Conservation (phyloP, 768 basidiomycete genomes). For the Boletus rubescentipes region DNA sequence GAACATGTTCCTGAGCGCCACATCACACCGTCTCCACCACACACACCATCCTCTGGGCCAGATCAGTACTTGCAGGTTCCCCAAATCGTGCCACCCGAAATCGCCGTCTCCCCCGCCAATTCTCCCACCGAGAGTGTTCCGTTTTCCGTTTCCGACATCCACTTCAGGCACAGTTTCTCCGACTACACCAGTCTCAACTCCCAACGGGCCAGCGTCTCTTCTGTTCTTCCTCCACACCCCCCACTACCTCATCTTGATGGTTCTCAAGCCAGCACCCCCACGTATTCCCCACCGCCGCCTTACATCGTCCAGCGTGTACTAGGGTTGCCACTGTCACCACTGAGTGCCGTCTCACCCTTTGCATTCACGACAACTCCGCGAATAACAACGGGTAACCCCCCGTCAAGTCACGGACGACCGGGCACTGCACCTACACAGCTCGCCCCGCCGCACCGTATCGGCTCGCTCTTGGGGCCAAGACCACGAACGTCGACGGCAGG, state of each 20-base stretch:
- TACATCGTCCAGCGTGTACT: constrained; percentile 35
- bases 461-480: constrained; percentile 31
- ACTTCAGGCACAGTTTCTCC: constrained; percentile 44
- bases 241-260: constrained; percentile 33
- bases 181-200: constrained; percentile 32
- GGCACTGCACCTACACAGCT: constrained; percentile 6
- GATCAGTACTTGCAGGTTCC: constrained; percentile 31
- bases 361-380: not conserved
- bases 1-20: constrained; percentile 16
- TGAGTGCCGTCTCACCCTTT: constrained; percentile 12
- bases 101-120: constrained; percentile 30
- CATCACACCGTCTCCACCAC: constrained; percentile 19
- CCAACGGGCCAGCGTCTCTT: constrained; percentile 33
- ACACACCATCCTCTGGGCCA: constrained; percentile 4
- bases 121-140: constrained; percentile 61
- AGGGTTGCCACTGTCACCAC: constrained; percentile 25
- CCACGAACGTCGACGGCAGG: constrained; percentile 24
- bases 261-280: constrained; percentile 17
- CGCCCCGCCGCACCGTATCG: constrained; percentile 10
- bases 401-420: not conserved
- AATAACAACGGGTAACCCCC: not conserved
- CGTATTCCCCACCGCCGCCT: constrained; percentile 23
- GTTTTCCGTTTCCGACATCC: constrained; percentile 52
- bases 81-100: constrained; percentile 24
- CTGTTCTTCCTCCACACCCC: constrained; percentile 43